phyloP scores from a whole-genome alignment of 768 basidiomycete species.

The Amanita inopinata region DNA sequence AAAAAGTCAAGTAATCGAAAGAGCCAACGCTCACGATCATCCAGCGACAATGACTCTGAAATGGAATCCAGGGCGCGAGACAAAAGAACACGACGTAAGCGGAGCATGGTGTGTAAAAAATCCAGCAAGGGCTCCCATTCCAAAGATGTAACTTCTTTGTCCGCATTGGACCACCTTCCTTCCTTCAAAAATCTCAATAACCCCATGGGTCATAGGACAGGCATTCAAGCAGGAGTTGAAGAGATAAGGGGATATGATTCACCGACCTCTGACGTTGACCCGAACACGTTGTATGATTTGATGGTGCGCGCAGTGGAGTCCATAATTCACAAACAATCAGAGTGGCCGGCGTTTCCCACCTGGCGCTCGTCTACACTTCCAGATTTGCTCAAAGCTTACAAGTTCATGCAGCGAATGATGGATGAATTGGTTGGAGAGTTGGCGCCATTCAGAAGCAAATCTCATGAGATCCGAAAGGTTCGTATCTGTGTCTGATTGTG shows the following conservation, averaged over 20 bases:
- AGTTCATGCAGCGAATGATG: constrained; percentile 40
- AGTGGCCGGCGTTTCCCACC: constrained; percentile 36
- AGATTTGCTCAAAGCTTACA: constrained; percentile 39
- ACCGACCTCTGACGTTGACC: constrained; percentile 23
- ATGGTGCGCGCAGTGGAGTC: constrained; percentile 35
- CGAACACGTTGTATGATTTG: constrained; percentile 29
- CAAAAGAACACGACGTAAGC: not conserved
- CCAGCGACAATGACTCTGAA: not conserved
- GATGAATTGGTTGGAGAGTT: constrained; percentile 33
- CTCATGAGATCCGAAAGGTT: constrained; percentile 37
- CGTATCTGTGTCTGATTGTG: constrained; percentile 12
- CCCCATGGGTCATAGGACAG: constrained; percentile 1
- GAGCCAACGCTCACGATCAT: not conserved
- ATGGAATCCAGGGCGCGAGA: not conserved
- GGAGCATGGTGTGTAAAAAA: not conserved
- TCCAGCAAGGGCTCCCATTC: not conserved
- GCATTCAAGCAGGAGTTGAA: not conserved
- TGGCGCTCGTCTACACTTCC: constrained; percentile 9
- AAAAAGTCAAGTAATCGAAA: not conserved
- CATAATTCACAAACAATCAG: constrained; percentile 32
- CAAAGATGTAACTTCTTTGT: constrained; percentile 1
- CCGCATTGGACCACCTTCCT: constrained; percentile 4
- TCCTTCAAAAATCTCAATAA: constrained; percentile 2
- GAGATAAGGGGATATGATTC: constrained; percentile 19
- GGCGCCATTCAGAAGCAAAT: constrained; percentile 28